Evolutionary conservation across 257 asterid genomes (phyloP).

Genomic region (Gentiana straminea): DNA sequence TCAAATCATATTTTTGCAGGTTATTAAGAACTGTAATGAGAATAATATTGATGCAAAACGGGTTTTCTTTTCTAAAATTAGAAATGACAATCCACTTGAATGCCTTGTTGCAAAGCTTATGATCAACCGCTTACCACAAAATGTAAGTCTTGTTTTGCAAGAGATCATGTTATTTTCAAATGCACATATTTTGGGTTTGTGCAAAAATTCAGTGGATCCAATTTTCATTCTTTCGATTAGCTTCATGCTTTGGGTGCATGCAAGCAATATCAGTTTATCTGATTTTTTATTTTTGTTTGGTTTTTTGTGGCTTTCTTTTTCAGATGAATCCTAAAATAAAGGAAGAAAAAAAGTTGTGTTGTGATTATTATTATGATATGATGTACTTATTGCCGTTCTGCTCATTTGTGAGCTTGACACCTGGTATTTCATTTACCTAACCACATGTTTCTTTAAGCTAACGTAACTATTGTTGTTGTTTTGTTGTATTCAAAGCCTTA

Average conservation of each 20-base stretch:
- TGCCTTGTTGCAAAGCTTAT: too few species aligned
- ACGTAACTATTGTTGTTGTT: not conserved
- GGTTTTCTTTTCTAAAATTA: too few species aligned
- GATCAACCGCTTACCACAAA: too few species aligned
- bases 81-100: too few species aligned
- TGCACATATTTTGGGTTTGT: constrained; percentile 28
- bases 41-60: too few species aligned
- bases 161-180: constrained; percentile 19
- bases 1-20: constrained; percentile 24
- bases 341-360: constrained; percentile 13
- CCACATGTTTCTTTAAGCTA: not conserved
- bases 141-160: too few species aligned
- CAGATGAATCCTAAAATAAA: constrained; percentile 23
- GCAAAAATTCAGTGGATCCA: too few species aligned
- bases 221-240: too few species aligned
- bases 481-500: not conserved
- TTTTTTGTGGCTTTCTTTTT: not conserved
- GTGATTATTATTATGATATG: constrained; percentile 53
- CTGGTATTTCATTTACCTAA: constrained; percentile 14
- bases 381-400: constrained; percentile 40
- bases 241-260: too few species aligned
- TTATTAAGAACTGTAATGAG: constrained; percentile 22
- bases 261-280: too few species aligned
- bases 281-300: too few species aligned
- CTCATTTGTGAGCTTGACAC: constrained; percentile 37